phyloP scores from a whole-genome alignment of 768 basidiomycete genomes.

The Leccinum uliginosum region DNA sequence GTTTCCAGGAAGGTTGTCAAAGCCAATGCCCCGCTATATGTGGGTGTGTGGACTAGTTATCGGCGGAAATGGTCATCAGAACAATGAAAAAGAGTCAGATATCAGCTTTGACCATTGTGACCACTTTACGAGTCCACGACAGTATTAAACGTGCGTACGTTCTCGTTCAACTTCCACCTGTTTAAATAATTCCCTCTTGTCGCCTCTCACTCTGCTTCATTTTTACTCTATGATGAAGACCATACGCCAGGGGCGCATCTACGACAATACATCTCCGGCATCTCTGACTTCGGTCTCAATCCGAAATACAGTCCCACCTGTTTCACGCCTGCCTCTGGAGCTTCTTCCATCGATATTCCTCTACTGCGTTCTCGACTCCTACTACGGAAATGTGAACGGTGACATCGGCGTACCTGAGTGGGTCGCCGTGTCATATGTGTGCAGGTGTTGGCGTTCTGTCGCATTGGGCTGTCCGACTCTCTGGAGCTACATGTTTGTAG shows the following conservation, averaged over 20 bases:
- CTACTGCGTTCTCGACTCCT: neutral
- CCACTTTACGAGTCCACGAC: neutral
- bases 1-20: neutral
- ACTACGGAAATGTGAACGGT: neutral
- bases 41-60: neutral
- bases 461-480: neutral
- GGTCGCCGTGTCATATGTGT: neutral
- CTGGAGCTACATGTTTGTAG: constrained; percentile 4
- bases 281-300: neutral
- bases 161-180: neutral
- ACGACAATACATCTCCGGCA: neutral
- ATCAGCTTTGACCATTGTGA: neutral
- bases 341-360: neutral
- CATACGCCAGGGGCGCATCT: neutral
- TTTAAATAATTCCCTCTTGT: neutral
- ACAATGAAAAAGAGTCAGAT: neutral
- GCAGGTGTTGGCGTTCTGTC: neutral
- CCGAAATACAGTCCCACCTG: neutral
- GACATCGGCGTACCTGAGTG: neutral
- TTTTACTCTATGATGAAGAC: neutral
- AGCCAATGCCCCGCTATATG: neutral
- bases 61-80: neutral
- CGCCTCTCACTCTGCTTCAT: neutral
- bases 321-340: neutral
- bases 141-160: neutral